Conservation (phyloP, 768 basidiomycete genomes). For the Dioszegia crocea region DNA sequence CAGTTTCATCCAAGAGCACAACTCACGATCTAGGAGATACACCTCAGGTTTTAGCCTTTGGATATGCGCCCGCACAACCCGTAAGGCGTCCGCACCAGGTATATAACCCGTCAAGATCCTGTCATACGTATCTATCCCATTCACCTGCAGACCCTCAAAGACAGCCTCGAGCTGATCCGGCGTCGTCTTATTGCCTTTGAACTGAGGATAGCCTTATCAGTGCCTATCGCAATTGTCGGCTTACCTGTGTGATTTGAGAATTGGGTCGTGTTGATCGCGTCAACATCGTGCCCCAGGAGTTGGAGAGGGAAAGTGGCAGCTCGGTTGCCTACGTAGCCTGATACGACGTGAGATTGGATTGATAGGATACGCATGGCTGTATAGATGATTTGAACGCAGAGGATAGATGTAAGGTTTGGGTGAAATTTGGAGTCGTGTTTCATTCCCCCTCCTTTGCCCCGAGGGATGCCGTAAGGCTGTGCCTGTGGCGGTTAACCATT, state of each 20-base stretch:
- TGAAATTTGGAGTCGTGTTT: too few relatives aligned
- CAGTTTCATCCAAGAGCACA: background rate
- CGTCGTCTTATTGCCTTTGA: slow-evolving; percentile 72
- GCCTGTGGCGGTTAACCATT: too few relatives aligned
- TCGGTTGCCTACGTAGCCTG: slow-evolving; percentile 74
- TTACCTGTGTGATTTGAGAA: slow-evolving; percentile 89
- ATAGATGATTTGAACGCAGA: background rate
- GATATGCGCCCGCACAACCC: slow-evolving; percentile 61
- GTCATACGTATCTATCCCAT: slow-evolving; percentile 67
- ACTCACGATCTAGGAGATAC: slow-evolving; percentile 88
- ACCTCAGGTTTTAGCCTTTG: slow-evolving; percentile 60
- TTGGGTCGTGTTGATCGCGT: slow-evolving; percentile 90
- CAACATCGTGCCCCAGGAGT: slow-evolving; percentile 85
- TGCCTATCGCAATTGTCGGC: slow-evolving; percentile 17
- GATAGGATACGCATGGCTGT: slow-evolving; percentile 68
- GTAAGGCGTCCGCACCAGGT: slow-evolving; percentile 73
- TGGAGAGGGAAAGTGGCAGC: slow-evolving; percentile 63
- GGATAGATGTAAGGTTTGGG: background rate
- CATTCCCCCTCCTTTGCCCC: too few relatives aligned
- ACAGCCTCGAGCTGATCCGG: slow-evolving; percentile 71
- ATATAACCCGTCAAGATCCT: slow-evolving; percentile 88
- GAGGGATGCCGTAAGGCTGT: too few relatives aligned
- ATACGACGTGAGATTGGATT: slow-evolving; percentile 88
- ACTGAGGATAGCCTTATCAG: slow-evolving; percentile 71
- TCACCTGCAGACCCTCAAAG: slow-evolving; percentile 67